Base-by-base conservation (phyloP, 140 eudicot genomes). In the Stevia rebaudiana region DNA sequence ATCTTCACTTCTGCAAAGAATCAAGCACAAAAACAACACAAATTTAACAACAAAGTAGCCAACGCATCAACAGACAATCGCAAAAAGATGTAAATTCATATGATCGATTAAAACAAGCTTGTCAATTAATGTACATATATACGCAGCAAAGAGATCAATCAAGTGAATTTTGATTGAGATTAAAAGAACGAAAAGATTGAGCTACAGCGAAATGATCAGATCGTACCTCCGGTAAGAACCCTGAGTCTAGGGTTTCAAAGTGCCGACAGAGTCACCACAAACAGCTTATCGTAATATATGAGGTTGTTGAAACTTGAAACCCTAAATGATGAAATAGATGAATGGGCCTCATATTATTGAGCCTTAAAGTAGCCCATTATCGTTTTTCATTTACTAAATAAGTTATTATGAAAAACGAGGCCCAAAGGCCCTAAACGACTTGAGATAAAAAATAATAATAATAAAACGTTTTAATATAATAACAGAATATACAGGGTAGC, bases 221-320 rank as follows among this genome's bases (percentile, higher is more conserved):
- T 42, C 47, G 30, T 56, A 65, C 68, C 68, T 73, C n/a, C 43
- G 39, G 41, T 46, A 46, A 46, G 68, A 57, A 73, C 78, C 78
- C 78, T 73, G 44, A 9, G 17, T 53, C 6, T 65, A 65, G 78
- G 78, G 78, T 65, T 73, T 55, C 16, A 44, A 46, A 73, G 68
- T 65, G 78, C 78, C 78, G 73, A 46, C 24, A n/a, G 39, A 4
- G 47, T 7, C 25, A 33, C n/a, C 33, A 35, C 18, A 40, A 16
- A 25, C 18, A 63, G 48, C 36, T 33, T 64, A 72, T 31, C 16
- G 58, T 9, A 10, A 55, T 65, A 73, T 65, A 57, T 44, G 35
- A 54, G 46, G 25, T 49, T 23, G 18, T 49, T 23, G 58, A 65
- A 73, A 73, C 78, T 49, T 23, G 58, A 65, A 73, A 73, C 78